These are phyloP conservation scores for Hyphopichia fennica DNA, from an alignment of 1,139 yeast genomes.

Conservation along the genomic window DNA sequence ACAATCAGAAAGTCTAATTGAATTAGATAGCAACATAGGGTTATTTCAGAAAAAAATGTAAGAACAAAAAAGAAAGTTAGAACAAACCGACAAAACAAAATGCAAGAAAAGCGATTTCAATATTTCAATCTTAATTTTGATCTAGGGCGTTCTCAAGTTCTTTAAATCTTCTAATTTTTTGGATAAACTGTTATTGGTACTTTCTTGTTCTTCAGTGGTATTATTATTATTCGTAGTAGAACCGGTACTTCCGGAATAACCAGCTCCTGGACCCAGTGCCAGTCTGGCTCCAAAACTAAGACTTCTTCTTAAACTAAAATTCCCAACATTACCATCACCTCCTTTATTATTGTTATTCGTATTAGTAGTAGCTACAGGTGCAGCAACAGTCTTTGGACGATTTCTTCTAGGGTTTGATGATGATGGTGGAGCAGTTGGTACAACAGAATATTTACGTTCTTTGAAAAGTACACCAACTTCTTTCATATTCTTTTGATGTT, in stretches of 20 bases:
- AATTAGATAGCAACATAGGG: too few species aligned
- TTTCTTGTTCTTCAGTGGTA: conserved; percentile 1
- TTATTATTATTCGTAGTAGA: background rate
- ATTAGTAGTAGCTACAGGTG: background rate
- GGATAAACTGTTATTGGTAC: conserved; percentile 6
- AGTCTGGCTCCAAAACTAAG: conserved; percentile 13
- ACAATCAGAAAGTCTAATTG: too few species aligned
- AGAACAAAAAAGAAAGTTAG: too few species aligned
- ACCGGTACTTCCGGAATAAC: background rate
- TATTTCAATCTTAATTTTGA: too few species aligned
- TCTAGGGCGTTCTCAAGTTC: conserved; percentile 16
- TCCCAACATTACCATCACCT: conserved; percentile 4
- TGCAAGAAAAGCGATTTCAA: too few species aligned
- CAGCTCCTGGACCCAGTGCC: background rate
- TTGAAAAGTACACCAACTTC: conserved; percentile 67
- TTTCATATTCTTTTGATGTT: conserved; percentile 56
- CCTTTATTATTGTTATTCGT: background rate
- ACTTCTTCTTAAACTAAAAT: conserved; percentile 19
- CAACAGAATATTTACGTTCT: conserved; percentile 68
- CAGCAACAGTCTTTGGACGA: conserved; percentile 3
- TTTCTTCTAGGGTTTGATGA: conserved; percentile 5
- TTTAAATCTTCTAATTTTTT: conserved; percentile 17
- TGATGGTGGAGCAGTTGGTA: conserved; percentile 70
- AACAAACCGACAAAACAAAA: too few species aligned
- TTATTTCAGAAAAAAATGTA: too few species aligned